These are phyloP conservation scores for Adansonia gregorii DNA, from an alignment of 441 rosid genomes.

Conservation along the genomic window DNA sequence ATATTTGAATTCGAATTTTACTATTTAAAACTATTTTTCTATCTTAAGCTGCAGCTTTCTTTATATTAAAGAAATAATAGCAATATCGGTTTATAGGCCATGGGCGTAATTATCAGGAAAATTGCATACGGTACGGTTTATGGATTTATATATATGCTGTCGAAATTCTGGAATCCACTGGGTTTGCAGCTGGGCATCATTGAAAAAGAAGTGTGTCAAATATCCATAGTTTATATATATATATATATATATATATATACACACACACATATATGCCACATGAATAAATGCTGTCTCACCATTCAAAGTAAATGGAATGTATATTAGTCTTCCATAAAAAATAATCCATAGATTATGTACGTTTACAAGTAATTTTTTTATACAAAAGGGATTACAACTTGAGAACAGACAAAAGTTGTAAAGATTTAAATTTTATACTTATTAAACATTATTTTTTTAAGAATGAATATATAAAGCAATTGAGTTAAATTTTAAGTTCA, in stretches of 20 bases:
- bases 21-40: no score
- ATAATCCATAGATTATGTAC: neutral
- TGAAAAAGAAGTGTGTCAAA: neutral
- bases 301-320: neutral
- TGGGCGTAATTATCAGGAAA: neutral
- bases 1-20: no score
- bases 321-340: neutral
- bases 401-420: no score
- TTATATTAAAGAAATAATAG: no score
- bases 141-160: neutral
- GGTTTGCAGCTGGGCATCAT: neutral
- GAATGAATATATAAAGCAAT: no score
- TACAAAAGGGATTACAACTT: no score
- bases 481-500: no score
- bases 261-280: neutral
- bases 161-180: slow-evolving; percentile 10
- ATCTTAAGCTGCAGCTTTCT: no score
- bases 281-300: slow-evolving; percentile 20
- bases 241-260: neutral
- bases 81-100: no score
- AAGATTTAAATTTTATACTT: no score
- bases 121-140: neutral
- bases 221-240: neutral
- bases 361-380: no score
- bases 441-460: no score